Base-by-base conservation (phyloP, 2,329 filamentous ascomycete species). In the Hortaea sp. region DNA sequence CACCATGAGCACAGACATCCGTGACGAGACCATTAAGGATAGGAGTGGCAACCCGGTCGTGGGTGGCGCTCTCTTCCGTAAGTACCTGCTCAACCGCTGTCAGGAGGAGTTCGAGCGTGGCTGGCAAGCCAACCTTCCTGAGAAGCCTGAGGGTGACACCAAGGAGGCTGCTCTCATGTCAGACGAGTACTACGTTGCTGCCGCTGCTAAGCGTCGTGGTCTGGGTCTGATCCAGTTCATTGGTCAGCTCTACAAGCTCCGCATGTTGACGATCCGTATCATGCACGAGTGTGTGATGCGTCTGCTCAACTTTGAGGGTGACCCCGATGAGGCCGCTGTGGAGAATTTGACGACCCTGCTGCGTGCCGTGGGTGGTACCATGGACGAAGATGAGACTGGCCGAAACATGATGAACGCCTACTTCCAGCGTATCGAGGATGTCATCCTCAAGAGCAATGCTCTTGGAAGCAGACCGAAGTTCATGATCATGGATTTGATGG, bases 281-380 rank as follows among this genome's bases (percentile, higher is more conserved):
- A 98, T 98, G 92, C 90, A 98, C 73, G 88, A 95, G 69, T 98
- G 92, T 77, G 88, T 98, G 29, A 84, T 88, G 72, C 95, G 94
- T 70, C 79, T 98, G 53, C 86, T 98, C 56, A 90, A 98, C 70
- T 97, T 94, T 68, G 84, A 90, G 62, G 88, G 87, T 51, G 73
- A 88, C 50, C 92, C 92, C 39, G 92, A 98, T 58, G 92, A 98
- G 70, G 86, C 90, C 45, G 89, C 95, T 66, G 84, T 98, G 50
- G 92, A 98, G 75, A 94, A 88, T 57, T 81, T 98, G 68, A 88
- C 84, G 60, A 95, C 94, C 71, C 77, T 98, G 53, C 78, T 98
- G 51, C 82, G 84, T 56, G 95, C 92, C 35, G 94, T 98, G 53
- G 92, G 92, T 73, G 77, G 72, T 57, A 90, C 88, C 64, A 82